These are phyloP conservation scores for Globisporangium radiosum DNA, from an alignment of 352 stramenopile species.

Conservation along the genomic window DNA sequence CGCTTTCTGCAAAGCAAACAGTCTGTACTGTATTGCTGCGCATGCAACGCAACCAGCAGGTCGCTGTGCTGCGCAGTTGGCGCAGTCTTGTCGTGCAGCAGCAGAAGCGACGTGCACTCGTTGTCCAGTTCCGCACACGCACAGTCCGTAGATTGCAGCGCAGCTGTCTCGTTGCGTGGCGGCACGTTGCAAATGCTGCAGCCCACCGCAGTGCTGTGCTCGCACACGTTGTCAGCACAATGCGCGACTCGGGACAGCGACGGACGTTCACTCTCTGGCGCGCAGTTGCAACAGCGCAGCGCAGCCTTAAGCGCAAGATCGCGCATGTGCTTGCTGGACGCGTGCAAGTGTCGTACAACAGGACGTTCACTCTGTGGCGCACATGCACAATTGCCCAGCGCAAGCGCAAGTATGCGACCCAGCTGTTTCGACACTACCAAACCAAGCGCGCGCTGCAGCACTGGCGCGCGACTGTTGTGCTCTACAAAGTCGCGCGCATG, in stretches of 20 bases:
- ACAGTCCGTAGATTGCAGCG: background rate
- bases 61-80: conserved; percentile 17
- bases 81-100: background rate
- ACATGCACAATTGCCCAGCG: conserved; percentile 12
- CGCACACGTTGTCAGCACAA: conserved; percentile 22
- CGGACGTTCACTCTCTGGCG: conserved; percentile 33
- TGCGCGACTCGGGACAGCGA: conserved; percentile 30
- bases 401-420: conserved; percentile 9
- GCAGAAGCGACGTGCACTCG: conserved; percentile 9
- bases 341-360: conserved; percentile 19
- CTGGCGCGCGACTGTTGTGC: conserved; percentile 38
- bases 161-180: conserved; percentile 22
- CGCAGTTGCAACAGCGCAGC: conserved; percentile 15
- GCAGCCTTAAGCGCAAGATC: conserved; percentile 17
- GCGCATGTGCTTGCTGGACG: conserved; percentile 20
- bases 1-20: conserved; percentile 10
- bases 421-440: conserved; percentile 9
- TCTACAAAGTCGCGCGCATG: conserved; percentile 49
- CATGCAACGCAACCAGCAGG: conserved; percentile 20
- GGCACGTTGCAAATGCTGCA: background rate
- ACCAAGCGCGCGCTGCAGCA: conserved; percentile 11
- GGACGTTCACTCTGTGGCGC: conserved; percentile 29
- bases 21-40: conserved; percentile 20
- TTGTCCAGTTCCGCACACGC: background rate
- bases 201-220: conserved; percentile 19